Base-by-base conservation (phyloP, 2,329 filamentous ascomycete genomes). In the Chalara sp. region DNA sequence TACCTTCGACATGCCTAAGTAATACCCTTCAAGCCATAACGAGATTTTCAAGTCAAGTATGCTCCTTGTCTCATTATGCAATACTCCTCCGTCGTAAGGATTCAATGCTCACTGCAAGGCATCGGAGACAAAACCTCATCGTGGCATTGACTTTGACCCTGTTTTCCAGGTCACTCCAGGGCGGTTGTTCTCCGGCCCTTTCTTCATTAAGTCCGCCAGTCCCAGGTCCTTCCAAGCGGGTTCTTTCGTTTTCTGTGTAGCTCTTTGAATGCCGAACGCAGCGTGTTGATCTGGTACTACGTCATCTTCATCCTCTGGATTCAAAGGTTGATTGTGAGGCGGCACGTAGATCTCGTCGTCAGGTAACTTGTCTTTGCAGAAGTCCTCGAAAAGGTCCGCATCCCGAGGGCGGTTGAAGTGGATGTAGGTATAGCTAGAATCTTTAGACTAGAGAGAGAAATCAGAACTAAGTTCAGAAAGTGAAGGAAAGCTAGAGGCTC, bases 261-360 rank as follows among this genome's bases (percentile, higher is more conserved):
- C 88, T 58, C 86, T 80, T 67, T 88, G 83, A 61, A 95, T 93
- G 39, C 88, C 89, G 66, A 93, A 93, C 0, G 88, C 89, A 10
- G 88, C 88, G 65, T 93, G 88, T 70, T 93, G 88, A 67, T 93
- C 87, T 0, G 89, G 88, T 5, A 93, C 88, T 4, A 93, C 86
- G 63, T 93, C 88, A 64, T 93, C 89, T 69, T 93, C 87, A 66
- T 93, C 88, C 68, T 93, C 88, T 0, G 89, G 88, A 65, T 93
- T 92, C 63, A 90, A 76, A 40, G 88, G 89, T 66, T 89, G 87
- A 65, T 90, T 81, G 55, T 89, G 81, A 6, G 82, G 81, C 33
- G 86, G 81, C n/a, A 95, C 86, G 67, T 87, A 87, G 65, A 93
- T 87, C 51, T 91, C 86, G 70, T 93, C 88, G 54, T 78, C 73